Conservation (phyloP, 2,329 filamentous ascomycete genomes). For the Fusarium falciforme region DNA sequence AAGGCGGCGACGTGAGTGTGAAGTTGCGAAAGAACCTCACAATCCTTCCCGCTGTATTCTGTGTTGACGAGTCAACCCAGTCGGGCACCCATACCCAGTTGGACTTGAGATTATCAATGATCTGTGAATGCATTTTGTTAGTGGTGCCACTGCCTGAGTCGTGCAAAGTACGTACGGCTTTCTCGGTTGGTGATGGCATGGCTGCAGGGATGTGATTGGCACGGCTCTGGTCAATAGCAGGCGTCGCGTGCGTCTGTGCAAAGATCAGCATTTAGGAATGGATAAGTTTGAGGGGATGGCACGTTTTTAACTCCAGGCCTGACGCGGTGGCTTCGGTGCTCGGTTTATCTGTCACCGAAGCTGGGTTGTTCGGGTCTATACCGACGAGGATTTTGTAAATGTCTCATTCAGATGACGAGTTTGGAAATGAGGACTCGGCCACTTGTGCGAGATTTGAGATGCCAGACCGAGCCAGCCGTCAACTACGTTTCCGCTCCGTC, state of each 20-base stretch:
- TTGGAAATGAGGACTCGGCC: not conserved
- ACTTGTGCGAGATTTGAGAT: not conserved
- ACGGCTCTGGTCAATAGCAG: not conserved
- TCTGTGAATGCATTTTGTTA: constrained; percentile 33
- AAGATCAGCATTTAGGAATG: not conserved
- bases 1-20: not conserved
- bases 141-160: not conserved
- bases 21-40: constrained; percentile 28
- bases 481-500: not conserved
- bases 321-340: not conserved
- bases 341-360: not conserved
- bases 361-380: not conserved
- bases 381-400: not conserved
- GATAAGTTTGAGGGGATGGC: not conserved
- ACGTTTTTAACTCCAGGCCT: not conserved
- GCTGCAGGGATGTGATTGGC: not conserved
- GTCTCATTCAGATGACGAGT: not conserved
- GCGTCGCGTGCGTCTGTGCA: not conserved
- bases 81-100: constrained; percentile 53
- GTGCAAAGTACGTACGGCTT: not conserved
- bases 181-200: not conserved
- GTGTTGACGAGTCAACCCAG: constrained; percentile 38
- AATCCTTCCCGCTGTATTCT: constrained; percentile 27
- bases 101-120: constrained; percentile 48
- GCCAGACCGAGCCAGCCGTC: not conserved